Percentiles rank a stretch among this genome's conserved stretches.
phyloP scores from a whole-genome alignment of 2,329 filamentous ascomycete species.

The Trichophyton rubrum region DNA sequence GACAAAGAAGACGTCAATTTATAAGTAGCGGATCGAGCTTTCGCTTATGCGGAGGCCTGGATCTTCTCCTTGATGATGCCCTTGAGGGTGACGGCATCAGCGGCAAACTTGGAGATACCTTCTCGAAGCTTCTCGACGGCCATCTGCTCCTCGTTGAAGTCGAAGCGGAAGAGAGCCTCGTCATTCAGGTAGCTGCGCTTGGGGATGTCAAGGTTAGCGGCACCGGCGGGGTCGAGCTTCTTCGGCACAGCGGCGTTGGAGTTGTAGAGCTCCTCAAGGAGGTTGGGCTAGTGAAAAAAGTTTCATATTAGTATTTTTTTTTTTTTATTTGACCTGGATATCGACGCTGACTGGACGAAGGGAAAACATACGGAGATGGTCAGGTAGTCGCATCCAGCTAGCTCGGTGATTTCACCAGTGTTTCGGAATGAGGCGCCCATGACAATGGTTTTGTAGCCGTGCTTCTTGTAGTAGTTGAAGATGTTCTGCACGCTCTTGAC shows the following conservation, averaged over 20 bases:
- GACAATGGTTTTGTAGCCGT: slow-evolving; percentile 96
- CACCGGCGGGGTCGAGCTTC: slow-evolving; percentile 70
- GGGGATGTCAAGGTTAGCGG: slow-evolving; percentile 58
- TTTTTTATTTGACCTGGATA: background rate
- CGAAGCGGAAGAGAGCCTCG: slow-evolving; percentile 88
- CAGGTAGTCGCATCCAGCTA: slow-evolving; percentile 96
- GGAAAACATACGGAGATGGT: slow-evolving; percentile 70
- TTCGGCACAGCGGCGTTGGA: slow-evolving; percentile 68
- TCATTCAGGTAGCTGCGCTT: slow-evolving; percentile 86
- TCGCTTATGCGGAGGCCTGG: slow-evolving; percentile 22
- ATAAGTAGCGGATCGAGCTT: background rate
- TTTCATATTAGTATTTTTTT: background rate
- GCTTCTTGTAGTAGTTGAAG: slow-evolving; percentile 99
- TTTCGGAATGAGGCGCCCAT: slow-evolving; percentile 99
- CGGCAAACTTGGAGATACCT: slow-evolving; percentile 98
- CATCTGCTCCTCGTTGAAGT: slow-evolving; percentile 99
- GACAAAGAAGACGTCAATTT: background rate
- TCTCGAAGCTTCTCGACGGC: slow-evolving; percentile 97
- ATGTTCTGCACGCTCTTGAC: slow-evolving; percentile 87
- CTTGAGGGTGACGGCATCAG: slow-evolving; percentile 90
- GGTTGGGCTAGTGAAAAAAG: slow-evolving; percentile 53
- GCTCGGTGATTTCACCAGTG: slow-evolving; percentile 90
- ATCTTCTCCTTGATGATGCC: slow-evolving; percentile 82
- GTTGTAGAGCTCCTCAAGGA: slow-evolving; percentile 89
- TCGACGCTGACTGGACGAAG: background rate